Conservation (phyloP, 768 basidiomycete genomes). For the Phylloporus arenicola region DNA sequence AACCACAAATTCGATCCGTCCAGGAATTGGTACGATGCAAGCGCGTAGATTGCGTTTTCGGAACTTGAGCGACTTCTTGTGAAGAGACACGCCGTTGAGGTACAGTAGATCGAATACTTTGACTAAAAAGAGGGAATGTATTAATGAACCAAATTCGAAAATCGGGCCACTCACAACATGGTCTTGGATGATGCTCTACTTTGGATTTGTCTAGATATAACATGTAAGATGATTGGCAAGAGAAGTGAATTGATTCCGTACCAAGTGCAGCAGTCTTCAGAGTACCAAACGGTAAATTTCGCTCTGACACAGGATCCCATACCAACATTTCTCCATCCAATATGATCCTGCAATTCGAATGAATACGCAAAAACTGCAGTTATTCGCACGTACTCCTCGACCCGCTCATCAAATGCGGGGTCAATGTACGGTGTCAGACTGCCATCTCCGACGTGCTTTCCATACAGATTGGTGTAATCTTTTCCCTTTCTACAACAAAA, state of each 20-base stretch:
- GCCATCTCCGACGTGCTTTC: slow-evolving; percentile 73
- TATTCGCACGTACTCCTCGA: slow-evolving; percentile 64
- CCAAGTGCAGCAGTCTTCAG: slow-evolving; percentile 90
- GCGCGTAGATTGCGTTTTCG: slow-evolving; percentile 74
- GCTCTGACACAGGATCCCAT: slow-evolving; percentile 87
- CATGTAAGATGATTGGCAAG: neutral
- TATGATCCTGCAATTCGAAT: slow-evolving; percentile 58
- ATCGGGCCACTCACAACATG: slow-evolving; percentile 69
- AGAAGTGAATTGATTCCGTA: slow-evolving; percentile 27
- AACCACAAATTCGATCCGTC: no score
- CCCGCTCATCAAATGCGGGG: slow-evolving; percentile 62
- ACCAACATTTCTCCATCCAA: slow-evolving; percentile 98
- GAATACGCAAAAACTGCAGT: slow-evolving; percentile 1
- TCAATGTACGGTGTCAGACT: slow-evolving; percentile 87
- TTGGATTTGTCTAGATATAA: slow-evolving; percentile 56
- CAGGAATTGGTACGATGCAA: slow-evolving; percentile 63
- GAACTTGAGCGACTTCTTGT: slow-evolving; percentile 64
- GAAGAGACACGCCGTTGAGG: slow-evolving; percentile 75
- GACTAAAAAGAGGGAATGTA: slow-evolving; percentile 46
- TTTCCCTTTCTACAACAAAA: slow-evolving; percentile 67
- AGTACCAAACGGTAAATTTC: slow-evolving; percentile 88
- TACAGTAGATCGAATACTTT: slow-evolving; percentile 95
- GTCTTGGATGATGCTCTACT: slow-evolving; percentile 69
- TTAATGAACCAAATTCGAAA: neutral
- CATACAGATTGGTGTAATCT: slow-evolving; percentile 89